Evolutionary conservation across 2,329 filamentous ascomycete genomes (phyloP), one percentile per base, ranked within the genome.

Genomic region (Zasmidium cellare): DNA sequence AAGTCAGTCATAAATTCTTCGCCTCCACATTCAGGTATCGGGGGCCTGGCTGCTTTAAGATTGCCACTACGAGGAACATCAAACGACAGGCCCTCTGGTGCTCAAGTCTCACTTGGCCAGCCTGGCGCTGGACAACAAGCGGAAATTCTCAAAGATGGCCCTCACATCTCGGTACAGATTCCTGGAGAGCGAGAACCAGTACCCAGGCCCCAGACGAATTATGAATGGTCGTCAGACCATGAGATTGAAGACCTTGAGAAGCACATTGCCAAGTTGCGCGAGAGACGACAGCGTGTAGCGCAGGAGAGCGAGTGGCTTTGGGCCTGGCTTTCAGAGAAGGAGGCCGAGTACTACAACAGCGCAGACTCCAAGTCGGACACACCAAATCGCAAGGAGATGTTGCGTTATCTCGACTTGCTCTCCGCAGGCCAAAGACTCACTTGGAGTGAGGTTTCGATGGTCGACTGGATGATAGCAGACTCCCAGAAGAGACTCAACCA

Each of bases 391-490:
- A 12, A 22, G 12, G 45, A 38, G 1, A 51, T 51, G 28, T 19
- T 54, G 18, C 22, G n/a, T 14, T 57, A 57, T 48, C 23, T 60
- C 12, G 14, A 56, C 28, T 51, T 12, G 1, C 28, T 60, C 11
- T 31, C 35, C 9, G 23, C 9, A 3, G 12, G 28, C 18, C 57
- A 62, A 22, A 12, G 41, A 1, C 35, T 46, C 16, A 46, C 47
- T 12, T 62, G 57, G 60, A 28, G 24, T 19, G 44, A 55, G 55
- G 55, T 53, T 12, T 48, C 19, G 7, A 24, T 16, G 7, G 45
- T 19, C n/a, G 57, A 62, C 47, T 55, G 54, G 60, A 51, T 48
- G 22, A 60, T 60, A 11, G 51, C 57, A 18, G 54, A 62, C 41
- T 51, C 51, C 1, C 23, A 59, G 45, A 60, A 60, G 47, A 51